Percentiles rank a stretch among this genome's conserved stretches.
phyloP scores from a whole-genome alignment of 1,284 basidiomycete species.

The Austroboletus rostrupii region DNA sequence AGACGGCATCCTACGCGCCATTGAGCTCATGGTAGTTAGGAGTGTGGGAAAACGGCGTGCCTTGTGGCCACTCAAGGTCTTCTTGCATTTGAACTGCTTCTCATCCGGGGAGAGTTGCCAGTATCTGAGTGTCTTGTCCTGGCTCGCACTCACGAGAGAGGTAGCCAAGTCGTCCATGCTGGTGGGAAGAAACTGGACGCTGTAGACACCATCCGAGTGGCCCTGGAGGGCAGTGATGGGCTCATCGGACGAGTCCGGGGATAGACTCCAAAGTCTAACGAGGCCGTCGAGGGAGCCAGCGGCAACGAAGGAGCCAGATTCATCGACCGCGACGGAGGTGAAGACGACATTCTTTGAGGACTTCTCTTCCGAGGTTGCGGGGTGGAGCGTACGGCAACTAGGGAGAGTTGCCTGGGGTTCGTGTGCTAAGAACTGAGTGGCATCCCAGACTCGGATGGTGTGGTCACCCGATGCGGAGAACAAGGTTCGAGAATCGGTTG shows the following conservation, averaged over 20 bases:
- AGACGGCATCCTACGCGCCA: slow-evolving; percentile 25
- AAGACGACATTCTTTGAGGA: slow-evolving; percentile 24
- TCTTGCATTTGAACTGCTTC: slow-evolving; percentile 27
- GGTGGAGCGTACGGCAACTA: slow-evolving; percentile 21
- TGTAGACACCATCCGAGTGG: slow-evolving; percentile 29
- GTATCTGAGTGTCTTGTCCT: slow-evolving; percentile 26
- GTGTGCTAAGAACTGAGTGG: slow-evolving; percentile 23
- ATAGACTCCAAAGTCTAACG: slow-evolving; percentile 28
- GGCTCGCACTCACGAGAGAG: slow-evolving; percentile 31
- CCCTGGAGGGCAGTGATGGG: slow-evolving; percentile 26
- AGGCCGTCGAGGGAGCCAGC: slow-evolving; percentile 32
- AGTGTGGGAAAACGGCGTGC: slow-evolving; percentile 6
- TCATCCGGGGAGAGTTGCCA: slow-evolving; percentile 28
- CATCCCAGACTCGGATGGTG: slow-evolving; percentile 31
- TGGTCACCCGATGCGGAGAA: slow-evolving; percentile 33
- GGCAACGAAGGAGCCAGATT: slow-evolving; percentile 26
- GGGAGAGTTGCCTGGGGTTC: slow-evolving; percentile 18
- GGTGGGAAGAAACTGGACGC: slow-evolving; percentile 27
- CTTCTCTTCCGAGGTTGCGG: slow-evolving; percentile 12
- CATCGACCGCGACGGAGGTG: slow-evolving; percentile 29
- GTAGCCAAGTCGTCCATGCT: slow-evolving; percentile 4
- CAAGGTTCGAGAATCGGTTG: slow-evolving; percentile 27
- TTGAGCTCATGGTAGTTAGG: background rate
- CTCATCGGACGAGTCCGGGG: slow-evolving; percentile 12
- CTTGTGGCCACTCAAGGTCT: slow-evolving; percentile 29